Conservation (phyloP, 192 early-diverging fungal genomes). For the Paraglomus occultum region DNA sequence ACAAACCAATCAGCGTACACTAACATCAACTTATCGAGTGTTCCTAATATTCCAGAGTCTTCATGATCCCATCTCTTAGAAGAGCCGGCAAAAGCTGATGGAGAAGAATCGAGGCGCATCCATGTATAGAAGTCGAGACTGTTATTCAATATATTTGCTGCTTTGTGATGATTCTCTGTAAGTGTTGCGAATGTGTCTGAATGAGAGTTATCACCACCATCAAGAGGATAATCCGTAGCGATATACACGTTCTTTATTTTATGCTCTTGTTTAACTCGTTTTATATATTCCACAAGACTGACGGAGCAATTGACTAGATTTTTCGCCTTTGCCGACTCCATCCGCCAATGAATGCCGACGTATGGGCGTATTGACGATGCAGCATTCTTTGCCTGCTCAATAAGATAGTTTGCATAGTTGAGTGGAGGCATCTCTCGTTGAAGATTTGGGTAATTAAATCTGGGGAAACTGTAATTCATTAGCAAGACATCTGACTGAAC, state of each 20-base stretch:
- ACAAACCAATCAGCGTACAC: slow-evolving; percentile 24
- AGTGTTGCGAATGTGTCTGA: not conserved
- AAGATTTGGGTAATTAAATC: too few relatives aligned
- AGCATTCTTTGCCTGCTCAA: not conserved
- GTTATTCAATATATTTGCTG: not conserved
- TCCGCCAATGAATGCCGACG: slow-evolving; percentile 12
- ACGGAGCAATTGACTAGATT: not conserved
- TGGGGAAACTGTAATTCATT: too few relatives aligned
- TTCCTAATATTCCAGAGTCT: slow-evolving; percentile 9
- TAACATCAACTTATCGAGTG: slow-evolving; percentile 32
- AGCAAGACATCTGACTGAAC: too few relatives aligned
- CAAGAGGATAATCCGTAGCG: slow-evolving; percentile 28
- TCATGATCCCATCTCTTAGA: not conserved
- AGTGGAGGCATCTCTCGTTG: not conserved
- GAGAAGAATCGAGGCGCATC: too few relatives aligned
- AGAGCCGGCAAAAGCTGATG: too few relatives aligned
- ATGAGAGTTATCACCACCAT: not conserved
- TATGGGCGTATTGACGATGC: not conserved
- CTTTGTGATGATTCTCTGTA: not conserved
- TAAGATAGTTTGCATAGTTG: not conserved
- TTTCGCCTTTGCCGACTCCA: not conserved
- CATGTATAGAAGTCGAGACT: too few relatives aligned
- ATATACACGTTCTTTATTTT: slow-evolving; percentile 25
- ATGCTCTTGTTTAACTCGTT: not conserved
- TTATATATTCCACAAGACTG: not conserved